Conservation (phyloP, 768 basidiomycete species). For the Tylopilus sp. region DNA sequence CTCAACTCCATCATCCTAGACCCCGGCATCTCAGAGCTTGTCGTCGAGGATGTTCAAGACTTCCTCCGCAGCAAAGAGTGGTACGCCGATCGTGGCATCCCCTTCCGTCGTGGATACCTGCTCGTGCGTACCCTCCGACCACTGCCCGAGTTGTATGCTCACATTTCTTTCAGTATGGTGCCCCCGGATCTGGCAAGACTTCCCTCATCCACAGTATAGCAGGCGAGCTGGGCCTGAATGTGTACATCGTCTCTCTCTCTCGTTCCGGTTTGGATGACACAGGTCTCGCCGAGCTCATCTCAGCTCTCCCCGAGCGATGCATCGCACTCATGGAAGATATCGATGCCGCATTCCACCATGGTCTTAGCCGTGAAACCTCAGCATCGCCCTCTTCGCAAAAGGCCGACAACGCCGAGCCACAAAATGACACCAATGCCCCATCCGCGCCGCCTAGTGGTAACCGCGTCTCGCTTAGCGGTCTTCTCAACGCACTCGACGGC, state of each 20-base stretch:
- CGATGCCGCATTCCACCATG: conserved; percentile 65
- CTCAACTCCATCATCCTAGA: conserved; percentile 68
- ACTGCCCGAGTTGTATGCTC: not conserved
- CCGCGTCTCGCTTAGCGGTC: conserved; percentile 64
- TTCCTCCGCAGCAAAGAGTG: conserved; percentile 67
- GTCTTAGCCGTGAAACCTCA: conserved; percentile 34
- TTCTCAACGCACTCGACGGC: conserved; percentile 78
- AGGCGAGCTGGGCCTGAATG: conserved; percentile 71
- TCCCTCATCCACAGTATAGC: conserved; percentile 74
- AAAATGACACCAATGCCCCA: not conserved
- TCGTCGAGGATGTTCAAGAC: conserved; percentile 67
- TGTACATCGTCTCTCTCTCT: conserved; percentile 71
- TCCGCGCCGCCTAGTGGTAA: conserved; percentile 14
- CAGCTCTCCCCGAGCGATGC: conserved; percentile 62
- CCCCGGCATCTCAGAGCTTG: conserved; percentile 59
- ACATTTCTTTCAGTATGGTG: conserved; percentile 48
- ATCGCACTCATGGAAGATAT: conserved; percentile 85
- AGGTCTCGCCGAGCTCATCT: conserved; percentile 53
- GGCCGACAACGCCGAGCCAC: not conserved
- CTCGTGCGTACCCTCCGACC: conserved; percentile 34
- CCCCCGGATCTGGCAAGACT: conserved; percentile 77
- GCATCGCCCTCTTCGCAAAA: not conserved
- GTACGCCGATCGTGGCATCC: conserved; percentile 76
- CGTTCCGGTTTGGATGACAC: conserved; percentile 61
- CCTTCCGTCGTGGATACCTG: conserved; percentile 79